Evolutionary conservation across 306 rosid species (phyloP), one percentile per base, ranked within the genome.

Genomic region (Trichosanthes truncata): DNA sequence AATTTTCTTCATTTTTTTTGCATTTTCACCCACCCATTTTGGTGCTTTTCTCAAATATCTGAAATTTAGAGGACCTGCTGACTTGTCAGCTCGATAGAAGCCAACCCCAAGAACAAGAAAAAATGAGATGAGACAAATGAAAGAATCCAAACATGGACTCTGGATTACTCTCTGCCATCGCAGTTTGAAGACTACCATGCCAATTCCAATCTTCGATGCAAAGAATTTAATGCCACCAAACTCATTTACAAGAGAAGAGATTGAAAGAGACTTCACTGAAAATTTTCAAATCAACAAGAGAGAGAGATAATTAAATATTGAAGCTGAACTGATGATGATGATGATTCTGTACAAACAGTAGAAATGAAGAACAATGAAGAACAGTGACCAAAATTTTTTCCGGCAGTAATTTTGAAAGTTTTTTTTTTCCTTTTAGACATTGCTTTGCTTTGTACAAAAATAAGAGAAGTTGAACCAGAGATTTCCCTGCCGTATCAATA

Each of bases 321-420:
- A 40, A 77, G 38, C 55, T 77, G 46, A 60, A 17, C 36, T 77
- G 14, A 65, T 65, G 74, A 83, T 46, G 57, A 71, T 76, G n/a
- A 51, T 77, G 52, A 83, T 84, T 89, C 79, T 93, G 97, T 88
- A 93, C 93, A 91, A 20, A 51, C 62, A 31, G 81, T 69, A 84
- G 81, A 52, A 81, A 26, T 25, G 40, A 73, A 85, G 60, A 62
- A 46, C 56, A 35, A 66, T 6, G 25, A 31, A 83, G 40, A 52
- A 40, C 77, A 82, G 84, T 76, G 86, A 87, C 97, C 93, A 95
- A 91, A 92, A 86, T 95, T 91, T 95, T 29, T 91, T 85, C 90
- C 90, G 91, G 91, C 92, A 81, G 84, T 45, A 45, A 29, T 53
- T 79, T 79, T 15, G 69, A 80, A 29, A 29, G 33, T 38, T 63